Conservation (phyloP, 2,329 filamentous ascomycete species). For the Neofusicoccum parvum region DNA sequence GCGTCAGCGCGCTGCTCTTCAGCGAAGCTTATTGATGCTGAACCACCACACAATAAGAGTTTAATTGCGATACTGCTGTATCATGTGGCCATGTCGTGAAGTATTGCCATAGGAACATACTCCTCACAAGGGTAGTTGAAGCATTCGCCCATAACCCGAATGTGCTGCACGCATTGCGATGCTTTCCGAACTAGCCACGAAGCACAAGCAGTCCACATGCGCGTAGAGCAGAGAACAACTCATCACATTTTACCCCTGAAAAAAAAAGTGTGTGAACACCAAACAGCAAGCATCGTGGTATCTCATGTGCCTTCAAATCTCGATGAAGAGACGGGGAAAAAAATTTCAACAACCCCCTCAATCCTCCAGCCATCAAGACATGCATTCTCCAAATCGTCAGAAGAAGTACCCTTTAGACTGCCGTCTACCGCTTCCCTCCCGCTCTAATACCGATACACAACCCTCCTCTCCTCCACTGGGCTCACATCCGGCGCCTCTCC, state of each 20-base stretch:
- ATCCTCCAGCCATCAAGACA: background rate
- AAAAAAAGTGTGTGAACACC: background rate
- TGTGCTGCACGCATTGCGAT: too few relatives aligned
- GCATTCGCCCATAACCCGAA: too few relatives aligned
- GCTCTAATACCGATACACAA: slow-evolving; percentile 18
- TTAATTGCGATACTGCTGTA: too few relatives aligned
- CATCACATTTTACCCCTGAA: background rate
- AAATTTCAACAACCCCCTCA: background rate
- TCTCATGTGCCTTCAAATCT: slow-evolving; percentile 5
- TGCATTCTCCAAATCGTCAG: background rate
- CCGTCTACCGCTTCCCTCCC: background rate
- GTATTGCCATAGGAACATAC: too few relatives aligned
- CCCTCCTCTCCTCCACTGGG: slow-evolving; percentile 21
- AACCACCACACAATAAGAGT: too few relatives aligned
- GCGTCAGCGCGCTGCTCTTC: too few relatives aligned
- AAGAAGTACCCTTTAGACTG: background rate
- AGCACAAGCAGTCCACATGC: too few relatives aligned
- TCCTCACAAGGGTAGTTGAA: too few relatives aligned
- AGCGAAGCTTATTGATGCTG: too few relatives aligned
- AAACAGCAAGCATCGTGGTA: background rate
- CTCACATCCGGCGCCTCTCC: slow-evolving; percentile 15
- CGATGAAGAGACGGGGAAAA: background rate
- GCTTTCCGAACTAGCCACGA: too few relatives aligned
- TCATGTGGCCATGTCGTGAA: too few relatives aligned
- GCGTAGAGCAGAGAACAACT: background rate